A percentile compares a stretch with the other conserved stretches of the same genome.
phyloP scores from a whole-genome alignment of 257 asterid genomes.

The Solanum gandarillasii region DNA sequence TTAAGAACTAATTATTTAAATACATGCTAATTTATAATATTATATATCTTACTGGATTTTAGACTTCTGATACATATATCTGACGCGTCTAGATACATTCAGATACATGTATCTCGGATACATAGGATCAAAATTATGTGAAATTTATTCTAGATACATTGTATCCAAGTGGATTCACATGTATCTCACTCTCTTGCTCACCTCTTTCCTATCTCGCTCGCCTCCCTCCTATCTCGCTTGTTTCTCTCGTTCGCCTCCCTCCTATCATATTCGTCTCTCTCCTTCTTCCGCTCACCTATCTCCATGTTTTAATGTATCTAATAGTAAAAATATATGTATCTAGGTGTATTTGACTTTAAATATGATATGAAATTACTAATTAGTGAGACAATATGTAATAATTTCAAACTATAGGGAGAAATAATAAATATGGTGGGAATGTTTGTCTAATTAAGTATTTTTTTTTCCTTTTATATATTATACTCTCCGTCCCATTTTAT shows the following conservation, averaged over 20 bases:
- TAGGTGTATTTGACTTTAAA: background rate
- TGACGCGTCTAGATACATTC: accelerated
- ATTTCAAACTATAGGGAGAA: no score
- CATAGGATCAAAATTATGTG: no score
- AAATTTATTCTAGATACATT: background rate
- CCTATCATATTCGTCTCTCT: background rate
- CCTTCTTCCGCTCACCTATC: background rate
- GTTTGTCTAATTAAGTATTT: background rate
- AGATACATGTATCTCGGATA: background rate
- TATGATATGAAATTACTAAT: no score
- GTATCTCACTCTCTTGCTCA: background rate
- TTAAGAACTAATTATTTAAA: no score
- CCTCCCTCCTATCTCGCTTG: no score
- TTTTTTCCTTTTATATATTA: background rate
- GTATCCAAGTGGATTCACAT: no score
- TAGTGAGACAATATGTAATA: background rate
- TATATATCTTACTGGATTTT: no score
- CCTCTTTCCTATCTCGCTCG: background rate
- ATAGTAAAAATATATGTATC: background rate
- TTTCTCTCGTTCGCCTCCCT: background rate
- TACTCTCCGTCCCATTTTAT: background rate
- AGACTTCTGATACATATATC: background rate
- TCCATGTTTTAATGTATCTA: background rate
- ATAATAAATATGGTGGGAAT: background rate
- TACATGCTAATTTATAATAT: accelerated